phyloP scores from a whole-genome alignment of 2,329 filamentous ascomycete species.

The Volutella citrinella region DNA sequence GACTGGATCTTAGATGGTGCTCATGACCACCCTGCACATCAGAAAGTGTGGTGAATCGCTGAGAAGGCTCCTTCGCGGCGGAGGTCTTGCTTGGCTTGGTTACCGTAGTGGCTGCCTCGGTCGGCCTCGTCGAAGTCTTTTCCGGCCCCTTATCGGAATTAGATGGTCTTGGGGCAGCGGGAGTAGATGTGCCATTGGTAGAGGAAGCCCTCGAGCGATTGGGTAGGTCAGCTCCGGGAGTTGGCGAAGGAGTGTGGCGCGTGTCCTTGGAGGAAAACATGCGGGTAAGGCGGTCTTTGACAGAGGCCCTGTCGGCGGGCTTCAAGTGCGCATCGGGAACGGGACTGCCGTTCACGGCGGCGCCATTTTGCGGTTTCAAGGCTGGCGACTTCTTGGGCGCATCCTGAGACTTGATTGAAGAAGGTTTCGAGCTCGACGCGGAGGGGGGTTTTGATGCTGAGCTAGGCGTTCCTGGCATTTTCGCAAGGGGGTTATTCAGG shows the following conservation, averaged over 20 bases:
- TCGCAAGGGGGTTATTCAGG: conserved; percentile 12
- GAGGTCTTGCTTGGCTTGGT: conserved; percentile 28
- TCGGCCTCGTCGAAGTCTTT: conserved; percentile 17
- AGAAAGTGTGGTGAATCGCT: conserved; percentile 50
- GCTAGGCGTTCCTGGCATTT: conserved; percentile 33
- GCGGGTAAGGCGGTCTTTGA: conserved; percentile 62
- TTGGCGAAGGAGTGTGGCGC: conserved; percentile 32
- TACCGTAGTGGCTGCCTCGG: conserved; percentile 24
- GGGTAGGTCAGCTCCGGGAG: conserved; percentile 31
- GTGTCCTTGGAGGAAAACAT: conserved; percentile 63
- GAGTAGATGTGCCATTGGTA: conserved; percentile 33
- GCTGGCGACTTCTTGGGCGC: conserved; percentile 39
- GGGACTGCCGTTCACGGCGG: conserved; percentile 25
- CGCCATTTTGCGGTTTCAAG: conserved; percentile 38
- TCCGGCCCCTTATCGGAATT: conserved; percentile 36
- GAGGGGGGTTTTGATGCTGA: conserved; percentile 37
- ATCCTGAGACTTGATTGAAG: conserved; percentile 49
- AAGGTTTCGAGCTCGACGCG: conserved; percentile 45
- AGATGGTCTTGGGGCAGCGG: conserved; percentile 43
- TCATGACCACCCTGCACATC: conserved; percentile 69
- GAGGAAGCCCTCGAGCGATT: conserved; percentile 35
- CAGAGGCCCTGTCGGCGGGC: conserved; percentile 52
- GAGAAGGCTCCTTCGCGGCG: conserved; percentile 34
- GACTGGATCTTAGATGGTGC: conserved; percentile 84
- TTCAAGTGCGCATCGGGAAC: conserved; percentile 19